Percentiles rank a stretch among this genome's conserved stretches.
Conservation (phyloP, 371 early-diverging fungal genomes). For the Syncephalastrum contaminatum region DNA sequence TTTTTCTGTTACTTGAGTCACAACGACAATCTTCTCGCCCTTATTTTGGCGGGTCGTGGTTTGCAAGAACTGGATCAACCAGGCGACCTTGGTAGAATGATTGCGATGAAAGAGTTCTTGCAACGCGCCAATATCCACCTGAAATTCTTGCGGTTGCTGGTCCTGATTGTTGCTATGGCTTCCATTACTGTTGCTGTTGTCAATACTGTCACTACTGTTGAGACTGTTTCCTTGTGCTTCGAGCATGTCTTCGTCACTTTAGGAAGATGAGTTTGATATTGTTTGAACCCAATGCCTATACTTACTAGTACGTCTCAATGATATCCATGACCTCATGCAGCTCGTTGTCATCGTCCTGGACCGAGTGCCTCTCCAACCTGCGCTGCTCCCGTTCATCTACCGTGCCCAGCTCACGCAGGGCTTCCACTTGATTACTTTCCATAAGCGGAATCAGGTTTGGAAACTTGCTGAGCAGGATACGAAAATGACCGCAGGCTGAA, state of each 20-base stretch:
- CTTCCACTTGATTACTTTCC: constrained; percentile 3
- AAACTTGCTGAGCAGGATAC: constrained; percentile 34
- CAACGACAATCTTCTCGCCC: constrained; percentile 39
- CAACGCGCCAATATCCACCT: constrained; percentile 23
- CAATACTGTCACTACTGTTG: background rate
- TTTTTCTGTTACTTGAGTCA: constrained; percentile 28
- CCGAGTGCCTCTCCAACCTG: background rate
- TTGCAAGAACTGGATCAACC: constrained; percentile 29
- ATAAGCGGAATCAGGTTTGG: constrained; percentile 33
- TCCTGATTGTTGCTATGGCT: too few relatives aligned
- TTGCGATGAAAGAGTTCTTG: constrained; percentile 25
- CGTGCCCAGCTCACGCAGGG: background rate
- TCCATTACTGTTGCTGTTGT: too few relatives aligned
- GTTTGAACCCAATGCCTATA: background rate
- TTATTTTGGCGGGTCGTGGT: constrained; percentile 8
- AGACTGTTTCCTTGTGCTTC: constrained; percentile 16
- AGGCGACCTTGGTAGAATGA: constrained; percentile 37
- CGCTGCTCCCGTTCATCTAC: constrained; percentile 13
- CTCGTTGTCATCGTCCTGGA: constrained; percentile 26
- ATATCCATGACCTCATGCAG: constrained; percentile 26
- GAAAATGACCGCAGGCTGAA: constrained; percentile 37
- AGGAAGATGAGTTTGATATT: background rate
- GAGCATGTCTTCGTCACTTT: constrained; percentile 30
- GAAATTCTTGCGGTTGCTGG: too few relatives aligned
- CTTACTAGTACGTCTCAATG: constrained; percentile 41